A percentile compares a stretch with the other conserved stretches of the same genome.
Evolutionary conservation across 495 filamentous ascomycete genomes (phyloP).

Genomic region (Penicillium goetzii): DNA sequence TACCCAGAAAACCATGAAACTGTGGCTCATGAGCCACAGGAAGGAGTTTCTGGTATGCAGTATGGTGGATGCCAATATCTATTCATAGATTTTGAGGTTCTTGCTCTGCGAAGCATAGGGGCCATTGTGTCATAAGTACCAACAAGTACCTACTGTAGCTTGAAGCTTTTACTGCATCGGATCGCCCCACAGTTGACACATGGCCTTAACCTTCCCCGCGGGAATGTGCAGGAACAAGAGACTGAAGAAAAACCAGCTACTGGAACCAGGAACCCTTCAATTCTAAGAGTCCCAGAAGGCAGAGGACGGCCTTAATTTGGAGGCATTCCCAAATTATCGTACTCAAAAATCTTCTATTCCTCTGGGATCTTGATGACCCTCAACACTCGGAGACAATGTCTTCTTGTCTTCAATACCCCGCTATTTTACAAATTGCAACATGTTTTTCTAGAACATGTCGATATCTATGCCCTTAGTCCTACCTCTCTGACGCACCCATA

Average conservation of each 20-base stretch:
- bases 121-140: background rate
- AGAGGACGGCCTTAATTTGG: background rate
- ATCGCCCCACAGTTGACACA: constrained; percentile 15
- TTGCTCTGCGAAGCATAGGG: background rate
- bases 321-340: background rate
- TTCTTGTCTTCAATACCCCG: too few relatives aligned
- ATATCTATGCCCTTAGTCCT: too few relatives aligned
- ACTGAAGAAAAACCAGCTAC: background rate
- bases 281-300: background rate
- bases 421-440: too few relatives aligned
- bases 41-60: background rate
- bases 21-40: constrained; percentile 7
- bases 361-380: too few relatives aligned
- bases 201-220: constrained; percentile 3
- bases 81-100: background rate
- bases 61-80: background rate
- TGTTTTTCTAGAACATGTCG: too few relatives aligned
- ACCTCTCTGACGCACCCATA: too few relatives aligned
- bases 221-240: constrained; percentile 9
- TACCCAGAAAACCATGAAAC: too few relatives aligned
- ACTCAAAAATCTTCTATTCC: too few relatives aligned
- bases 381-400: too few relatives aligned
- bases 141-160: background rate
- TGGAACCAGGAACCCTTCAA: background rate
- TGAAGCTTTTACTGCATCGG: background rate